These are phyloP conservation scores for Tritrichomonas foetus DNA, from an alignment of 208 protist species.

Conservation along the genomic window DNA sequence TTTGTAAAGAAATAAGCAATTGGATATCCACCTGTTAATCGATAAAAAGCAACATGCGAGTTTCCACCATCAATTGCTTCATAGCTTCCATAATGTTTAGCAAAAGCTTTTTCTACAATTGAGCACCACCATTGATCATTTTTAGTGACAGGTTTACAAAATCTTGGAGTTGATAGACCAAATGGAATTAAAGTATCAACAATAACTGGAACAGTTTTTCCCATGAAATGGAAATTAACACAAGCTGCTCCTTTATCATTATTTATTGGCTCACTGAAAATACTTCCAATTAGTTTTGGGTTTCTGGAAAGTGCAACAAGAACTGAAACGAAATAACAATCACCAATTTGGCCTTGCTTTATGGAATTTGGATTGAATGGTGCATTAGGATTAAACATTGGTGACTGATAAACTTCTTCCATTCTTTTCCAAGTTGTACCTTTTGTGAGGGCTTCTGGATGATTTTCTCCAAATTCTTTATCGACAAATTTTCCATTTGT, in stretches of 20 bases:
- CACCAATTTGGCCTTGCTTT: background rate
- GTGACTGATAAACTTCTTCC: background rate
- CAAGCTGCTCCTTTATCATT: background rate
- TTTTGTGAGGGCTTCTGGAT: too few relatives aligned
- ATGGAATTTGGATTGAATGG: background rate
- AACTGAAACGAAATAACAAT: constrained; percentile 33
- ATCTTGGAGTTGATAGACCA: background rate
- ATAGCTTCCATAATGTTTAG: background rate
- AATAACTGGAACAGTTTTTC: background rate
- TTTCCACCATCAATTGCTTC: background rate
- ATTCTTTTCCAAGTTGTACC: background rate
- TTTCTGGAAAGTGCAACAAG: background rate
- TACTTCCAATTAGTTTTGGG: background rate
- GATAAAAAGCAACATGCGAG: background rate
- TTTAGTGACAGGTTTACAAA: background rate
- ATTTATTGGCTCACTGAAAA: background rate
- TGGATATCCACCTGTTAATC: background rate
- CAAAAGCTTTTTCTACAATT: background rate
- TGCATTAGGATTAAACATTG: background rate
- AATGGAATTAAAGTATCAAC: background rate
- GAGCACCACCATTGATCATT: background rate
- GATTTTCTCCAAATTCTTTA: background rate
- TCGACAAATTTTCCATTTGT: background rate
- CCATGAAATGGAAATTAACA: background rate
- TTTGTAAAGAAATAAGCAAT: background rate